Percentiles rank a stretch among this genome's conserved stretches.
phyloP scores from a whole-genome alignment of 371 early-diverging fungal species.

The Mucor ambiguus region DNA sequence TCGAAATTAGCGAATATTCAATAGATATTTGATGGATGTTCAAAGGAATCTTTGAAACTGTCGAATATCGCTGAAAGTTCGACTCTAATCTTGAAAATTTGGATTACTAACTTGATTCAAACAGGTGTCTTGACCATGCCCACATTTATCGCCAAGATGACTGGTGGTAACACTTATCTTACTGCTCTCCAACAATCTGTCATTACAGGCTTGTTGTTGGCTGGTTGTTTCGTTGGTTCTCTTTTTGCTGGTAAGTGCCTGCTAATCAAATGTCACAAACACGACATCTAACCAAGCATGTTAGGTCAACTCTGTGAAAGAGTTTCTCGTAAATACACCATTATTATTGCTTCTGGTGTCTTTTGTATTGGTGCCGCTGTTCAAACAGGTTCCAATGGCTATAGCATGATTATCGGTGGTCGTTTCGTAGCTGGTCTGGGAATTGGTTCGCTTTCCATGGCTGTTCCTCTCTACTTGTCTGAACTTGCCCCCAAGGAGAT shows the following conservation, averaged over 20 bases:
- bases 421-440: conserved; percentile 80
- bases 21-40: background rate
- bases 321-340: conserved; percentile 44
- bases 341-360: conserved; percentile 38
- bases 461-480: conserved; percentile 56
- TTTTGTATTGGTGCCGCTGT: conserved; percentile 46
- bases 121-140: conserved; percentile 45
- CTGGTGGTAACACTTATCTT: conserved; percentile 22
- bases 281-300: background rate
- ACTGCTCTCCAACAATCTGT: conserved; percentile 46
- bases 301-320: conserved; percentile 40
- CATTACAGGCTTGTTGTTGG: conserved; percentile 46
- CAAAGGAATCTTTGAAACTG: background rate
- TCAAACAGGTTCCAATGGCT: conserved; percentile 57
- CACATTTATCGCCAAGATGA: conserved; percentile 45
- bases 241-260: conserved; percentile 40
- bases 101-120: background rate
- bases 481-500: conserved; percentile 64
- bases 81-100: background rate
- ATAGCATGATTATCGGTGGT: conserved; percentile 63
- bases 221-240: conserved; percentile 57
- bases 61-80: background rate
- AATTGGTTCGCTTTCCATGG: conserved; percentile 76
- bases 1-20: background rate
- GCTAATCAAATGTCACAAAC: background rate